Evolutionary conservation across 129 eudicot species (phyloP).

Genomic region (Artemisia argyi): DNA sequence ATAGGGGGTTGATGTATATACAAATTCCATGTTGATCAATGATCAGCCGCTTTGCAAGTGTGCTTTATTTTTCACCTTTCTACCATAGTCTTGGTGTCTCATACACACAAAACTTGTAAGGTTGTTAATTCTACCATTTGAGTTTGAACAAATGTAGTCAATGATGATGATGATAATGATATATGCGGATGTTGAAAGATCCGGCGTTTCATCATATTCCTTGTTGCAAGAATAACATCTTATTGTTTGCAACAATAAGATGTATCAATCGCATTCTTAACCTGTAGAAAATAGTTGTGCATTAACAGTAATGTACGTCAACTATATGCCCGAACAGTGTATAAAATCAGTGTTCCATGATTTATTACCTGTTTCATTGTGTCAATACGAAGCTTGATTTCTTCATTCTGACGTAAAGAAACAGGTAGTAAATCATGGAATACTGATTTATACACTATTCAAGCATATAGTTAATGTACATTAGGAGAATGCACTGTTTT

Average conservation of each 20-base stretch:
- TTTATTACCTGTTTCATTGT: conserved; percentile 50
- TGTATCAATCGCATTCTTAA: no score
- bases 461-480: no score
- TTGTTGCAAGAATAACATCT: no score
- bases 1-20: conserved; percentile 40
- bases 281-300: conserved; percentile 24
- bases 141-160: neutral
- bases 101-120: neutral
- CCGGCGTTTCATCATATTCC: no score
- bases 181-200: no score
- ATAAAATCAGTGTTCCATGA: no score
- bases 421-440: no score
- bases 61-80: conserved; percentile 6
- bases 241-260: no score
- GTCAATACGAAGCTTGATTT: conserved; percentile 37
- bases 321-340: no score
- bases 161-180: no score
- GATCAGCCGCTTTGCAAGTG: conserved; percentile 21
- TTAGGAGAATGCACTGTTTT: conserved; percentile 40
- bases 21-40: conserved; percentile 16
- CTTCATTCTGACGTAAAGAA: conserved; percentile 39
- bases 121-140: neutral
- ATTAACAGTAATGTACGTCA: no score
- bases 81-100: neutral
- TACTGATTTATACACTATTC: no score